Conservation (phyloP, 2,329 filamentous ascomycete species). For the Grosmannia penicillata region DNA sequence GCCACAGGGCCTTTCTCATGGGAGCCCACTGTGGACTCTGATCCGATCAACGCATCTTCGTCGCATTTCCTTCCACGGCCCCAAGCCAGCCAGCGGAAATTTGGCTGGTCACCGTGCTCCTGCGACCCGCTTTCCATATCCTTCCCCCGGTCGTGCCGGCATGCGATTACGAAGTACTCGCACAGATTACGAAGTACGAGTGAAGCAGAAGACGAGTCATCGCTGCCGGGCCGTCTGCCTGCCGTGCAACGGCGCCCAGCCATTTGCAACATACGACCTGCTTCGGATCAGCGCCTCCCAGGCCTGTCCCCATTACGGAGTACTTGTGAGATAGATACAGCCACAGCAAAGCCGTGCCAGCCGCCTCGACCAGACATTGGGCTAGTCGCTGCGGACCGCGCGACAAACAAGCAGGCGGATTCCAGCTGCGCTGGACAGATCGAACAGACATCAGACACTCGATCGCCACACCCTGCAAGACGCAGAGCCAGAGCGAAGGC, state of each 20-base stretch:
- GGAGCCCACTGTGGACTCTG: not conserved
- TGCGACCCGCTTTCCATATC: not conserved
- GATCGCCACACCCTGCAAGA: no score
- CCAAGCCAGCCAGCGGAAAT: constrained; percentile 4
- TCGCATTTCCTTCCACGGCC: constrained; percentile 3
- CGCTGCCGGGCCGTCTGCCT: not conserved
- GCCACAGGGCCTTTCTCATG: not conserved
- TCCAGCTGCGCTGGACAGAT: no score
- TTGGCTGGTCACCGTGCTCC: not conserved
- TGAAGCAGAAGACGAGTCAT: no score
- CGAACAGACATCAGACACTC: no score
- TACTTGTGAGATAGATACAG: not conserved
- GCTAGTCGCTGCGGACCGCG: no score
- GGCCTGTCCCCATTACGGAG: no score
- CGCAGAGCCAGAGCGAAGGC: no score
- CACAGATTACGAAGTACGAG: no score
- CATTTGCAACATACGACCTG: no score
- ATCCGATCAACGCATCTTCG: constrained; percentile 7
- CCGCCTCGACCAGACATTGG: no score
- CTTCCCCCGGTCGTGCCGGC: not conserved
- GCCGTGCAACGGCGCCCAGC: not conserved
- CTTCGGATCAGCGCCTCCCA: no score
- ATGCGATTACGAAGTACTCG: not conserved
- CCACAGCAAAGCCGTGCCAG: not conserved
- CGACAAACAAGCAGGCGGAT: no score